A percentile compares a stretch with the other conserved stretches of the same genome.
Evolutionary conservation across 768 basidiomycete genomes (phyloP).

Genomic region (Podaxis sp.): DNA sequence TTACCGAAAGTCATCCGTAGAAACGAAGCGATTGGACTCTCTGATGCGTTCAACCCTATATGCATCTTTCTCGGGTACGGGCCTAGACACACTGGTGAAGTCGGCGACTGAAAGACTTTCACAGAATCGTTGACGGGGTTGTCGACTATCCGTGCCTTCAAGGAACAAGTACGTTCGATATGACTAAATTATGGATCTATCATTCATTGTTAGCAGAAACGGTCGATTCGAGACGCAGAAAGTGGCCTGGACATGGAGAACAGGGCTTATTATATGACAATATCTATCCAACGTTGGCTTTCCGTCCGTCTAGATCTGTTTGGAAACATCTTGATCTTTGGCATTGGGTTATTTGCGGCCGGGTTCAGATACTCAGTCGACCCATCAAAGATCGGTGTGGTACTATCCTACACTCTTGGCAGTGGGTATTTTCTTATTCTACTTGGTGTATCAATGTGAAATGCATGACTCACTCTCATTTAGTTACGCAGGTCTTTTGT

Average conservation of each 20-base stretch:
- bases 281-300: slow-evolving; percentile 68
- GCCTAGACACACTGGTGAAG: not conserved
- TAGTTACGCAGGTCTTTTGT: slow-evolving; percentile 51
- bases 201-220: slow-evolving; percentile 31
- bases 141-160: slow-evolving; percentile 61
- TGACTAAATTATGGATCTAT: not conserved
- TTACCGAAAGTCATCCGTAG: slow-evolving; percentile 62
- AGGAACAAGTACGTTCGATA: slow-evolving; percentile 42
- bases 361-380: slow-evolving; percentile 48
- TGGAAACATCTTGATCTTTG: slow-evolving; percentile 65
- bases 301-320: slow-evolving; percentile 64
- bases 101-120: not conserved
- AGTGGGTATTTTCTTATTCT: slow-evolving; percentile 32
- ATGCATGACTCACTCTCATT: not conserved
- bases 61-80: slow-evolving; percentile 54
- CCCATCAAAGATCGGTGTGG: slow-evolving; percentile 51
- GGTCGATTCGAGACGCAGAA: slow-evolving; percentile 51
- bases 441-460: not conserved
- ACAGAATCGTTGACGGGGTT: slow-evolving; percentile 64
- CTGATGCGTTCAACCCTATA: slow-evolving; percentile 59
- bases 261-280: slow-evolving; percentile 62
- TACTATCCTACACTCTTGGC: slow-evolving; percentile 48
- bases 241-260: slow-evolving; percentile 58
- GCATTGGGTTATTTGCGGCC: slow-evolving; percentile 69
- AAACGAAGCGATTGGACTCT: slow-evolving; percentile 66